phyloP scores from a whole-genome alignment of 352 stramenopile species.

The Phytopythium sindhum region DNA sequence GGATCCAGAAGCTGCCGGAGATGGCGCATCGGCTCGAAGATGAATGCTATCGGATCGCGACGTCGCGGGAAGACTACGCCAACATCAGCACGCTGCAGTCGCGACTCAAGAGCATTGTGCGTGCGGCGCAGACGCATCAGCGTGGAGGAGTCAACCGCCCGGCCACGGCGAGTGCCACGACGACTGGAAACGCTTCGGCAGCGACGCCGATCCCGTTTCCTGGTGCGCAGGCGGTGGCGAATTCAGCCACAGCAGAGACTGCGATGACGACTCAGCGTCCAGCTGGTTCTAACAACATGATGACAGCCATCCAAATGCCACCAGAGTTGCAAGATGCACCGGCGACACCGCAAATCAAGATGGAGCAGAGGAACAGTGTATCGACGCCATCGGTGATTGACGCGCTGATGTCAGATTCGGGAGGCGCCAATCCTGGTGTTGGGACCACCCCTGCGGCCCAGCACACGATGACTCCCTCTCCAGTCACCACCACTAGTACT shows the following conservation, averaged over 20 bases:
- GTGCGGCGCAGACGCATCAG: constrained; percentile 66
- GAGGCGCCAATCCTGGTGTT: not conserved
- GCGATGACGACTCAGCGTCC: constrained; percentile 2
- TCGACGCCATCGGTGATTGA: constrained; percentile 36
- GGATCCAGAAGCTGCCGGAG: constrained; percentile 96
- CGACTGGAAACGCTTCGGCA: constrained; percentile 15
- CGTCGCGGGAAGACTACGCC: constrained; percentile 92
- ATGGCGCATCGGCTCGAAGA: constrained; percentile 98
- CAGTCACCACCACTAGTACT: not conserved
- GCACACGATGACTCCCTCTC: not conserved
- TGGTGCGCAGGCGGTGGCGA: constrained; percentile 38
- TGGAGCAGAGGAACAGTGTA: constrained; percentile 24
- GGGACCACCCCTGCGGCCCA: not conserved
- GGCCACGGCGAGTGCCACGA: constrained; percentile 16
- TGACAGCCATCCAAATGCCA: constrained; percentile 71
- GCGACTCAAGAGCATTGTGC: constrained; percentile 93
- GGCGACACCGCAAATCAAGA: constrained; percentile 25
- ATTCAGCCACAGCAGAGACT: constrained; percentile 10
- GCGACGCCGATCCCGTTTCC: constrained; percentile 57
- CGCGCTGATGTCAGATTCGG: constrained; percentile 41
- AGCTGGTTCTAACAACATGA: constrained; percentile 14
- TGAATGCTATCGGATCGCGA: constrained; percentile 92
- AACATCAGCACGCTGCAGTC: constrained; percentile 94
- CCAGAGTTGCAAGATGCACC: constrained; percentile 57
- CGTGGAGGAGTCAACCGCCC: constrained; percentile 29